Conservation (phyloP, 1,284 basidiomycete genomes). For the Microbotryum scabiosae region DNA sequence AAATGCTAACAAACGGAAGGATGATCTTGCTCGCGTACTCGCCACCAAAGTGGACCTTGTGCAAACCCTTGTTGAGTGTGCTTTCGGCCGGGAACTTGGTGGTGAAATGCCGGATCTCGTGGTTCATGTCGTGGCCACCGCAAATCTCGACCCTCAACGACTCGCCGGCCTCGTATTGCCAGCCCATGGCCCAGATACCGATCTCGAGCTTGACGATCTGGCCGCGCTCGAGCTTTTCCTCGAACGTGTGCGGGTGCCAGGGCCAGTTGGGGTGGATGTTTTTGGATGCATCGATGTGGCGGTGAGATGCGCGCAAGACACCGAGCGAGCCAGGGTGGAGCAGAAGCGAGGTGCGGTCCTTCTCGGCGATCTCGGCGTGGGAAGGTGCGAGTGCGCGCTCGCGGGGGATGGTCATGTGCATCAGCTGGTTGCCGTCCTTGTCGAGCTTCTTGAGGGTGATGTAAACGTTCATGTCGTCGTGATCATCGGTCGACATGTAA, state of each 20-base stretch:
- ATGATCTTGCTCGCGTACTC: conserved; percentile 7
- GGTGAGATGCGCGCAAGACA: conserved; percentile 34
- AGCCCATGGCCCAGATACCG: conserved; percentile 34
- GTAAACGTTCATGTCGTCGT: conserved; percentile 34
- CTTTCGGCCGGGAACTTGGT: conserved; percentile 5
- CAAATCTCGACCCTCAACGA: conserved; percentile 17
- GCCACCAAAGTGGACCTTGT: conserved; percentile 11
- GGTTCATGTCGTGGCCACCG: conserved; percentile 11
- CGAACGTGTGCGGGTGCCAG: conserved; percentile 20
- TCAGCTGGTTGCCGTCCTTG: conserved; percentile 25
- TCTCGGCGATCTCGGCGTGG: conserved; percentile 26
- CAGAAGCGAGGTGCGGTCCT: conserved; percentile 13
- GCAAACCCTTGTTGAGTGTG: conserved; percentile 8
- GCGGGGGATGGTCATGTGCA: conserved; percentile 30
- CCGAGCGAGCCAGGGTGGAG: conserved; percentile 31
- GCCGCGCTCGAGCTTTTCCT: conserved; percentile 28
- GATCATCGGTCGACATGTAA: conserved; percentile 30
- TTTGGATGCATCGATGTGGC: conserved; percentile 11
- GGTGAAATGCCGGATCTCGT: conserved; percentile 13
- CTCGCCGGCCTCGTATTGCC: conserved; percentile 34
- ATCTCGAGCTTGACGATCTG: conserved; percentile 33
- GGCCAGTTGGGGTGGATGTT: conserved; percentile 7
- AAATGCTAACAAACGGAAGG: conserved; percentile 9
- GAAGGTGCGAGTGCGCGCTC: conserved; percentile 19
- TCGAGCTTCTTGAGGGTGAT: conserved; percentile 33